Percentiles rank a stretch among this genome's conserved stretches.
phyloP scores from a whole-genome alignment of 2,329 filamentous ascomycete genomes.

The Pestalotiopsis sp. region DNA sequence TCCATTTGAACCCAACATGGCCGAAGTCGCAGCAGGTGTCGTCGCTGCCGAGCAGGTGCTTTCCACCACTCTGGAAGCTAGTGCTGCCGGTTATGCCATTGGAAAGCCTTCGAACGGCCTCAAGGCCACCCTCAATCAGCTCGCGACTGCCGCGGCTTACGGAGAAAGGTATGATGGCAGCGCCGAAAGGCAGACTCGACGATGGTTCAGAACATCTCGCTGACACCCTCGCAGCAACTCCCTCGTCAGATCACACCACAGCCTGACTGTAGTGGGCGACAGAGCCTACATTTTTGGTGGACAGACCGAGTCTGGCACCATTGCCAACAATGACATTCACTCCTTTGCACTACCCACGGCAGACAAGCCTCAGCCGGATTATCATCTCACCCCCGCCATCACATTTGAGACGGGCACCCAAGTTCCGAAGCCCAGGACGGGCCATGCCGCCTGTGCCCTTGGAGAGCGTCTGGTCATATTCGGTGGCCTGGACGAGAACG shows the following conservation, averaged over 20 bases:
- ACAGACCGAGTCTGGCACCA: slow-evolving; percentile 35
- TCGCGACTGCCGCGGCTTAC: slow-evolving; percentile 38
- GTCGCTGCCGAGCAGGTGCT: slow-evolving; percentile 42
- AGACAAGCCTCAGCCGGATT: slow-evolving; percentile 34
- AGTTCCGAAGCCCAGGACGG: slow-evolving; percentile 34
- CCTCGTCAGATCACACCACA: slow-evolving; percentile 52
- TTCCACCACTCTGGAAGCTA: slow-evolving; percentile 41
- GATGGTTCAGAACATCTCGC: neutral
- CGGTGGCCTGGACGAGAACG: slow-evolving; percentile 35
- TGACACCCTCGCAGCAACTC: slow-evolving; percentile 26
- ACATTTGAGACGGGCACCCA: slow-evolving; percentile 25
- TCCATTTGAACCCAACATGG: slow-evolving; percentile 30
- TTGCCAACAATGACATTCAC: slow-evolving; percentile 54
- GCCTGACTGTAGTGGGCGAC: slow-evolving; percentile 53
- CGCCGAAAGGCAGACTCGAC: neutral
- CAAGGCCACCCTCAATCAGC: slow-evolving; percentile 50
- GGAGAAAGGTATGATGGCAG: slow-evolving; percentile 28
- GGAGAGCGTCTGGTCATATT: slow-evolving; percentile 36
- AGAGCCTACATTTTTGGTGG: slow-evolving; percentile 61
- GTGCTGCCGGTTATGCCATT: slow-evolving; percentile 43
- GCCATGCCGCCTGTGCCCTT: slow-evolving; percentile 38
- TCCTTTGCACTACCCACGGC: slow-evolving; percentile 51
- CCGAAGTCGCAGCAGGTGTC: slow-evolving; percentile 39
- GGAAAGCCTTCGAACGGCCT: slow-evolving; percentile 55
- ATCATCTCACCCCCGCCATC: slow-evolving; percentile 36